phyloP scores from a whole-genome alignment of 371 early-diverging fungal genomes.

The Mucor mucedo region DNA sequence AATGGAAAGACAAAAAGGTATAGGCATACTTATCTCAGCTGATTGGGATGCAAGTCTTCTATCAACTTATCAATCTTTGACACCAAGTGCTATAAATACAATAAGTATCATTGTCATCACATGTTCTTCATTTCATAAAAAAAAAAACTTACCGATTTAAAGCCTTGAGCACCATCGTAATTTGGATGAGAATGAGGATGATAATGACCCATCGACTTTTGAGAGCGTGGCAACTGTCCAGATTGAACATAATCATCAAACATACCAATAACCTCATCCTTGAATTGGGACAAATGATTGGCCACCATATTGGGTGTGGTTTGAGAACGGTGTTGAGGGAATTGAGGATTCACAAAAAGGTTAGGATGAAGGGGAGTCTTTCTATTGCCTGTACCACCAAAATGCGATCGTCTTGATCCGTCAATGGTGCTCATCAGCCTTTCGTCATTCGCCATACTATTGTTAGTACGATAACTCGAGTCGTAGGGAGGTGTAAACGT shows the following conservation, averaged over 20 bases:
- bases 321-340: constrained; percentile 7
- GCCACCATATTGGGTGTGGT: constrained; percentile 6
- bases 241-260: constrained; percentile 24
- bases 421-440: constrained; percentile 18
- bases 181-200: constrained; percentile 2
- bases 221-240: constrained; percentile 4
- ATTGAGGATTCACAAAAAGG: constrained; percentile 13
- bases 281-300: constrained; percentile 14
- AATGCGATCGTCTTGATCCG: constrained; percentile 7
- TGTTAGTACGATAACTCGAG: constrained; percentile 1
- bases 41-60: constrained; percentile 5
- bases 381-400: neutral
- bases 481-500: neutral
- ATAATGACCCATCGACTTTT: constrained; percentile 6
- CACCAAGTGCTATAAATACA: constrained; percentile 12
- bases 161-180: constrained; percentile 15
- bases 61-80: constrained; percentile 22
- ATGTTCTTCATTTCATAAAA: neutral
- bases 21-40: neutral
- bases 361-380: constrained; percentile 9
- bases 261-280: constrained; percentile 20
- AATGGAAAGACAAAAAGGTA: neutral
- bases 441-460: constrained; percentile 12
- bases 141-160: constrained; percentile 23
- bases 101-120: neutral